Conservation (phyloP, 331 rosid genomes). For the Quercus tomentella region DNA sequence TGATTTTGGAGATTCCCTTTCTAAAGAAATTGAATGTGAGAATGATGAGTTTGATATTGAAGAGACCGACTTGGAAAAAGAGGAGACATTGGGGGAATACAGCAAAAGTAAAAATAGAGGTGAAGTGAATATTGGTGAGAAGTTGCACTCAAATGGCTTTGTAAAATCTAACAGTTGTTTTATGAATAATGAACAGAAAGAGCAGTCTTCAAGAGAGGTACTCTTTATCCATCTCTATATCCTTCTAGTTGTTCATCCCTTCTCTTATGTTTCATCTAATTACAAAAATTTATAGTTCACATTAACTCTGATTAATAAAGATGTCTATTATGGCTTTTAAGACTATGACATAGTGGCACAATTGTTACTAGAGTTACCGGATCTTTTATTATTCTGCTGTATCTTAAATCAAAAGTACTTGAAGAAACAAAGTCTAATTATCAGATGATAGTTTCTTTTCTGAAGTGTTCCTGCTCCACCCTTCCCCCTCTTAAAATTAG, state of each 20-base stretch:
- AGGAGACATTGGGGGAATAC: neutral
- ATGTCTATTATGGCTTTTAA: neutral
- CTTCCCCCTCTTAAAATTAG: too few species aligned
- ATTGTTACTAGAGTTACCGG: too few species aligned
- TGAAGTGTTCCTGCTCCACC: too few species aligned
- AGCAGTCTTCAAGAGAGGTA: conserved; percentile 28
- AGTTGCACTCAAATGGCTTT: conserved; percentile 10
- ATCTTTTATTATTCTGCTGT: neutral
- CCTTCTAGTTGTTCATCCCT: neutral
- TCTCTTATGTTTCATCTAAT: neutral
- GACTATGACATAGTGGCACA: neutral
- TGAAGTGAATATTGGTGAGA: conserved; percentile 12
- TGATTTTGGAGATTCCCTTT: conserved; percentile 20
- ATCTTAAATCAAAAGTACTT: neutral
- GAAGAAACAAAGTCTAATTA: neutral
- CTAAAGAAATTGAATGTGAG: conserved; percentile 17
- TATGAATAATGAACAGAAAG: conserved; percentile 17
- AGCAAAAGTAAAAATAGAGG: conserved; percentile 5
- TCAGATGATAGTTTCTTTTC: too few species aligned
- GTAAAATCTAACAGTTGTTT: conserved; percentile 8
- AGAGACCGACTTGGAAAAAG: neutral
- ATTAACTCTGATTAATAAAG: too few species aligned
- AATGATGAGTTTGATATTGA: conserved; percentile 21
- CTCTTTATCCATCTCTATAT: neutral
- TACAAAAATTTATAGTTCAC: too few species aligned